A percentile compares a stretch with the other conserved stretches of the same genome.
phyloP scores from a whole-genome alignment of 306 rosid genomes.

The Neltuma alba region DNA sequence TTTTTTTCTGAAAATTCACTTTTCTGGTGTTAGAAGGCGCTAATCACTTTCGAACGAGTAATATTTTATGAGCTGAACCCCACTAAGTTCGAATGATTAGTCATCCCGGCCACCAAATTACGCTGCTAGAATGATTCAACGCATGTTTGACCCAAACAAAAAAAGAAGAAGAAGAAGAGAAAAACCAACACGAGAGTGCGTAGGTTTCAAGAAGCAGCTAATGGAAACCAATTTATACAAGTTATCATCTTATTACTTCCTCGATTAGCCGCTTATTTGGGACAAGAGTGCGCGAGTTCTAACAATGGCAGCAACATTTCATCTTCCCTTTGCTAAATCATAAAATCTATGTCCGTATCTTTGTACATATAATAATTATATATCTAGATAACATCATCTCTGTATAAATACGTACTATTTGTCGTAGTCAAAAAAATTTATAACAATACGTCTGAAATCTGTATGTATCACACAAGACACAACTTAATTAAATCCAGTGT shows the following conservation, averaged over 20 bases:
- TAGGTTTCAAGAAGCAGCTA: neutral
- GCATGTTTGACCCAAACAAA: neutral
- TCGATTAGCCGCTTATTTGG: neutral
- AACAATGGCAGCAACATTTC: neutral
- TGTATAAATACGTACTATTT: too few species aligned
- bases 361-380: neutral
- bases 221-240: neutral
- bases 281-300: neutral
- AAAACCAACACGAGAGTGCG: neutral
- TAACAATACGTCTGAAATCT: neutral
- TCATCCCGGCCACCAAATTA: neutral
- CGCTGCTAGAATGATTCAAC: neutral
- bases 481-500: neutral
- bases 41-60: constrained; percentile 2
- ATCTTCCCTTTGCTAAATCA: neutral
- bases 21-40: neutral
- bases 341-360: neutral
- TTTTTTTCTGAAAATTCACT: neutral
- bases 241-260: neutral
- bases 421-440: neutral
- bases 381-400: neutral
- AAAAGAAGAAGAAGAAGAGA: too few species aligned
- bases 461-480: neutral
- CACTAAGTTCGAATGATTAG: neutral
- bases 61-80: constrained; percentile 12